phyloP scores from a whole-genome alignment of 1,139 yeast species.

The Scheffersomyces illinoinensis region DNA sequence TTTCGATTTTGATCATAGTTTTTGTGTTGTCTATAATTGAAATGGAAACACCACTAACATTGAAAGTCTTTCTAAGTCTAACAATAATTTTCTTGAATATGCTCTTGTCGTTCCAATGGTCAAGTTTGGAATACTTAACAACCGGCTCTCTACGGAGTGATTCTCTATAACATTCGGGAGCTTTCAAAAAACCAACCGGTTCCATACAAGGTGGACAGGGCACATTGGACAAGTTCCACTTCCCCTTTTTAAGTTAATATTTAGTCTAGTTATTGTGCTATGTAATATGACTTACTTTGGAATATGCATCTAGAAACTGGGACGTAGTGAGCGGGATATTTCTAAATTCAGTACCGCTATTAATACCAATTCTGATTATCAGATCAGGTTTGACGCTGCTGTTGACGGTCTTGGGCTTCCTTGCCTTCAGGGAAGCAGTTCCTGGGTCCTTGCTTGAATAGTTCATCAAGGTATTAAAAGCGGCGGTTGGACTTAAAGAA shows the following conservation, averaged over 20 bases:
- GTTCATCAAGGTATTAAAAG: neutral
- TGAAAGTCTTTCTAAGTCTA: constrained; percentile 30
- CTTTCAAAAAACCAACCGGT: constrained; percentile 50
- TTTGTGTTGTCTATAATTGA: constrained; percentile 53
- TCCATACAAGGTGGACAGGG: constrained; percentile 56
- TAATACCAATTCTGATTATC: neutral
- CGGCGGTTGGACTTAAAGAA: neutral
- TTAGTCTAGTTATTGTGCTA: neutral
- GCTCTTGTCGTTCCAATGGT: constrained; percentile 52
- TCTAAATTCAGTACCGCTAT: neutral
- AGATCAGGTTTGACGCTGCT: neutral
- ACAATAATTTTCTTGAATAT: constrained; percentile 41
- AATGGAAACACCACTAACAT: constrained; percentile 54
- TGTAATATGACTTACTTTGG: constrained; percentile 30
- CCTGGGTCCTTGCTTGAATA: neutral
- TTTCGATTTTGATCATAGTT: constrained; percentile 52
- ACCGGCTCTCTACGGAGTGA: constrained; percentile 41
- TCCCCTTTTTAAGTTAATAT: constrained; percentile 37
- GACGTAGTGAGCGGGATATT: constrained; percentile 48
- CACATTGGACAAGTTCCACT: constrained; percentile 56
- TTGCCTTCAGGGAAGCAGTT: neutral
- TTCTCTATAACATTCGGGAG: constrained; percentile 60
- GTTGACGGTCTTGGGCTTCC: neutral
- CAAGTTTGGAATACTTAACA: constrained; percentile 36
- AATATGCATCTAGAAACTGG: constrained; percentile 63